Evolutionary conservation across 768 basidiomycete species (phyloP), one percentile per base, ranked within the genome.

Genomic region (Candolleomyces eurysporus): DNA sequence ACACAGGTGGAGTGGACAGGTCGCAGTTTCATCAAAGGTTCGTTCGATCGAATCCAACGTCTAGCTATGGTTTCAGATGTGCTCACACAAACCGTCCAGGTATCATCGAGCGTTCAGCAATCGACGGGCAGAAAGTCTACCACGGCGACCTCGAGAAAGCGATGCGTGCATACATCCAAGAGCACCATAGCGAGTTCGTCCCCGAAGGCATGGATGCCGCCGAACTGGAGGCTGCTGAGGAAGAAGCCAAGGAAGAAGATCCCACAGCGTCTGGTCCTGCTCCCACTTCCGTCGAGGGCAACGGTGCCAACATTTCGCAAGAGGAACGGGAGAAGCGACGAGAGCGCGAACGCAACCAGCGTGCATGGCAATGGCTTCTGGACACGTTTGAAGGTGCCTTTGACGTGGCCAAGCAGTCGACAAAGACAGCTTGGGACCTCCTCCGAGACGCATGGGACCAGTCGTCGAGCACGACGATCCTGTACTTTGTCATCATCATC

Each of bases 1-100:
- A 94, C 91, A 4, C 85, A 90, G 64, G 92, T 98, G 1, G 96
- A 98, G 62, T 99, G 96, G 95, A 93, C 92, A 0, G 96, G 96
- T 48, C 83, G 94, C 66, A 96, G 93, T 75, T 98, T 98, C 76
- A 95, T 99, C 74, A 96, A 92, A 76, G 90, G 95, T 94, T 32
- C 36, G 69, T 62, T 6, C 8, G 46, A 7, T 51, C 5, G 14
- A 36, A 11, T 48, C 39, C 36, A 26, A 10, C 49, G 13, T 63
- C 30, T 51, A 4, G 10, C 60, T 43, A 10, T 43, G 11, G 3
- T 40, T 2, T 49, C 36, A 19, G 16, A 42, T 42, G 7, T 48
- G 26, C 54, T 61, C 30, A 11, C 39, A 31, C 10, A 46, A 40
- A n/a, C 4, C 31, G 5, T 32, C 32, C 67, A 96, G 96, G 93